Conservation (phyloP, 306 rosid genomes). For the Elaeagnus macrophylla region DNA sequence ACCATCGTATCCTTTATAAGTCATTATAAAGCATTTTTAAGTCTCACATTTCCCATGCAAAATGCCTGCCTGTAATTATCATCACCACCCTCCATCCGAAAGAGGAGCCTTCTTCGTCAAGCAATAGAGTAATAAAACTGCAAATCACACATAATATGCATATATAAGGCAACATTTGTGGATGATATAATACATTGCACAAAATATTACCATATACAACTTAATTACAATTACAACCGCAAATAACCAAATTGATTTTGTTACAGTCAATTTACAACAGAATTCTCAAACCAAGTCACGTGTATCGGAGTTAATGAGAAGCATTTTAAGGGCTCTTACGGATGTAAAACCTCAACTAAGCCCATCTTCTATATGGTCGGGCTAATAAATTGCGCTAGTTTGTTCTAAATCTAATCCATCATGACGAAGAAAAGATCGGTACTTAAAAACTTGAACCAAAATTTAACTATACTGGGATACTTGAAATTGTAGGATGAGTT, state of each 20-base stretch:
- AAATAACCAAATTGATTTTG: conserved; percentile 26
- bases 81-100: no score
- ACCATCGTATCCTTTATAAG: no score
- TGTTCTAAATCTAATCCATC: no score
- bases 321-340: conserved; percentile 24
- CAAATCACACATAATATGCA: no score
- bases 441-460: conserved; percentile 34
- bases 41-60: no score
- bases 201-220: conserved; percentile 20
- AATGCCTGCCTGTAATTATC: no score
- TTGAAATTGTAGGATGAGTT: conserved; percentile 32
- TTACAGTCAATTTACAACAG: conserved; percentile 49
- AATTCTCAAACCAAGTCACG: conserved; percentile 14
- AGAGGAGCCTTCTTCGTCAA: no score
- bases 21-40: no score
- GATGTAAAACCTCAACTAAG: conserved; percentile 18
- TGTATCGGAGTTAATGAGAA: conserved; percentile 14
- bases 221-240: conserved; percentile 41
- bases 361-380: conserved; percentile 12
- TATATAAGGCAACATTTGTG: conserved; percentile 9
- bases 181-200: conserved; percentile 17
- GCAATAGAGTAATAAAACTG: no score
- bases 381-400: conserved; percentile 8
- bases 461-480: conserved; percentile 38
- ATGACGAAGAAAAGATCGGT: conserved; percentile 22